Percentiles rank a stretch among this genome's conserved stretches.
phyloP scores from a whole-genome alignment of 257 asterid genomes.

The Anisodus acutangulus region DNA sequence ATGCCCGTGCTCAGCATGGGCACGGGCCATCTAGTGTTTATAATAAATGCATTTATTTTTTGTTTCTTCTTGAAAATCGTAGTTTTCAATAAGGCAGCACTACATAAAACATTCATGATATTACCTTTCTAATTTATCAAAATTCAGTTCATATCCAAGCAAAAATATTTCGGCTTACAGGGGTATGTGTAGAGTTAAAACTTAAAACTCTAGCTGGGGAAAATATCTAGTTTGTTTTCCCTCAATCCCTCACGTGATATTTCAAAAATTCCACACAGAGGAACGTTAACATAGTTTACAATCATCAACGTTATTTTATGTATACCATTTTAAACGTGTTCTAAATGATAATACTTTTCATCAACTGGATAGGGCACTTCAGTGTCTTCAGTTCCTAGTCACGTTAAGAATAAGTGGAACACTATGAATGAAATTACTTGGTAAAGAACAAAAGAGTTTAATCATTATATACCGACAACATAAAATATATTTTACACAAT shows the following conservation, averaged over 20 bases:
- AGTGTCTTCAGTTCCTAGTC: not conserved
- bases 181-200: too few relatives aligned
- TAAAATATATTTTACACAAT: not conserved
- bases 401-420: not conserved
- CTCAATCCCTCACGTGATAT: not conserved
- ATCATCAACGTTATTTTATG: not conserved
- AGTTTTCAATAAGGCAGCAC: too few relatives aligned
- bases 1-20: too few relatives aligned
- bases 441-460: not conserved
- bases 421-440: not conserved
- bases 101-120: too few relatives aligned
- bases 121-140: too few relatives aligned
- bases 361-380: not conserved
- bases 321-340: not conserved
- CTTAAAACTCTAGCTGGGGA: too few relatives aligned
- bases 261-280: not conserved
- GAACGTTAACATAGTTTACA: not conserved
- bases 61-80: too few relatives aligned
- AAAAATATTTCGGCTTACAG: too few relatives aligned
- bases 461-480: not conserved
- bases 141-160: too few relatives aligned
- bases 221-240: too few relatives aligned
- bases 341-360: not conserved
- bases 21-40: too few relatives aligned
- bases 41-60: too few relatives aligned